phyloP scores from a whole-genome alignment of 2,329 filamentous ascomycete genomes.

The Furcasterigmium furcatum region DNA sequence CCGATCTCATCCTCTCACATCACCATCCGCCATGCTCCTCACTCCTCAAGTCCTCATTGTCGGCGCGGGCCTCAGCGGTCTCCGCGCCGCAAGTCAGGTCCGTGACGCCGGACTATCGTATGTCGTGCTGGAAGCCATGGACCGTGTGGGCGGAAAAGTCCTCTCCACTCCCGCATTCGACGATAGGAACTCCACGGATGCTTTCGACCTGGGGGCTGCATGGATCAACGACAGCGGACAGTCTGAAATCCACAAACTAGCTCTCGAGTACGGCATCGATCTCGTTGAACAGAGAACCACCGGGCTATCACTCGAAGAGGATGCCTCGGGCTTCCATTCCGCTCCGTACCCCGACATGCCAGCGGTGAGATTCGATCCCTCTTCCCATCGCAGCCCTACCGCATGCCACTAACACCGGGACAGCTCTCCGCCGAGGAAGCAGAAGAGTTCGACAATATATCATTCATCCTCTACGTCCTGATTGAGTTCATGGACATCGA shows the following conservation, averaged over 20 bases:
- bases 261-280: background rate
- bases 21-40: background rate
- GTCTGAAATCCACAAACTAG: background rate
- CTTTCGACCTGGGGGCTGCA: slow-evolving; percentile 9
- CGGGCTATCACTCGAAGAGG: slow-evolving; percentile 7
- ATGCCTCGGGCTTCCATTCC: slow-evolving; percentile 11
- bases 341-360: slow-evolving; percentile 14
- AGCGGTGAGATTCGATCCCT: background rate
- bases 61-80: slow-evolving; percentile 18
- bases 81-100: slow-evolving; percentile 16
- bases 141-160: slow-evolving; percentile 11
- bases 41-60: slow-evolving; percentile 16
- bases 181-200: background rate
- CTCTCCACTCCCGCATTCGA: slow-evolving; percentile 5
- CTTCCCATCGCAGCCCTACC: background rate
- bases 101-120: slow-evolving; percentile 17
- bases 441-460: background rate
- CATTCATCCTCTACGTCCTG: slow-evolving; percentile 12
- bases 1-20: background rate
- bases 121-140: slow-evolving; percentile 17
- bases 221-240: slow-evolving; percentile 15
- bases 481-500: slow-evolving; percentile 14
- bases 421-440: background rate
- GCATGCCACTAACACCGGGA: no score
- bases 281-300: background rate